These are phyloP conservation scores for Gracilariopsis chorda DNA, from an alignment of 23 red algal genomes.

Conservation along the genomic window DNA sequence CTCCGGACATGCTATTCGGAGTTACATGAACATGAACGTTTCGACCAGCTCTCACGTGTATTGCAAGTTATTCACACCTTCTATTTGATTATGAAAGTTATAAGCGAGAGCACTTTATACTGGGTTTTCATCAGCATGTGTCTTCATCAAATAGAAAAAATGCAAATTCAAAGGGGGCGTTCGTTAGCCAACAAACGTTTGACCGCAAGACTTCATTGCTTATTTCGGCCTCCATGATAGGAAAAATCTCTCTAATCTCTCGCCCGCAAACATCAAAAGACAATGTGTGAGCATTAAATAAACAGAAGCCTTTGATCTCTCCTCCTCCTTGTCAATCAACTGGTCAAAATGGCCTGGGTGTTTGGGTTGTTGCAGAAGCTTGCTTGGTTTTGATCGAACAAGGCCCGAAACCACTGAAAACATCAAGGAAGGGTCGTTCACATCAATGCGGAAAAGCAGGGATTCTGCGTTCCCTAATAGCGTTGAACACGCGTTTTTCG, in stretches of 20 bases:
- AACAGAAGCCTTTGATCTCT: background rate
- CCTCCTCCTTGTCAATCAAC: slow-evolving; percentile 9
- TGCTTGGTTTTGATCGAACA: background rate
- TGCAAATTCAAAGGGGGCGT: slow-evolving; percentile 27
- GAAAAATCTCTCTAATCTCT: slow-evolving; percentile 40
- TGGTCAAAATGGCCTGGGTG: slow-evolving; percentile 35
- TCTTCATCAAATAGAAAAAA: slow-evolving; percentile 74
- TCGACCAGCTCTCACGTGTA: slow-evolving; percentile 31
- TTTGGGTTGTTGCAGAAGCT: background rate
- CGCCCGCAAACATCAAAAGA: slow-evolving; percentile 55
- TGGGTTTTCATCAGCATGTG: slow-evolving; percentile 64
- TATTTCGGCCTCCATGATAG: slow-evolving; percentile 52
- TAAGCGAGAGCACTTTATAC: slow-evolving; percentile 38
- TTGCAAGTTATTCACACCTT: slow-evolving; percentile 23
- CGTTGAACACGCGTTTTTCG: background rate
- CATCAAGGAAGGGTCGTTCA: slow-evolving; percentile 39
- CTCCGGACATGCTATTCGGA: slow-evolving; percentile 54
- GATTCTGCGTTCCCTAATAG: slow-evolving; percentile 48
- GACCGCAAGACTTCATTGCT: slow-evolving; percentile 12
- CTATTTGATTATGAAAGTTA: slow-evolving; percentile 42
- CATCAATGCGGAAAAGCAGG: slow-evolving; percentile 41
- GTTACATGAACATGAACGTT: slow-evolving; percentile 57
- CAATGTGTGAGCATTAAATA: slow-evolving; percentile 36
- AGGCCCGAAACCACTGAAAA: slow-evolving; percentile 30
- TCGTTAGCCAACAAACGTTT: slow-evolving; percentile 47